Conservation (phyloP, 352 stramenopile genomes). For the Peronospora destructor region DNA sequence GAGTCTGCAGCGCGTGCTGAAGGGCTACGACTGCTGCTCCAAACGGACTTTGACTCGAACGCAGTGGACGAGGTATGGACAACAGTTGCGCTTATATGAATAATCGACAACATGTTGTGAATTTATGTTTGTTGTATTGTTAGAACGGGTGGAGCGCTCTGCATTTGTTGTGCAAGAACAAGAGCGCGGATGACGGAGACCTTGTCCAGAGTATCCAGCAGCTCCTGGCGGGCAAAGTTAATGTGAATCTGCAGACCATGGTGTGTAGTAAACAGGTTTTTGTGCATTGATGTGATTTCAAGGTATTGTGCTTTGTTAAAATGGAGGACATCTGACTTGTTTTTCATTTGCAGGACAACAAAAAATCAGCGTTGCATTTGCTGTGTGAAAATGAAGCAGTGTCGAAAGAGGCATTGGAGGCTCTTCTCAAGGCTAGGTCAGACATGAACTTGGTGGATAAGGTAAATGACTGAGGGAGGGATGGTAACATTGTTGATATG, state of each 20-base stretch:
- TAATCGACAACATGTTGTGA: not conserved
- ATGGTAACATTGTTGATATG: not conserved
- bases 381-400: slow-evolving; percentile 67
- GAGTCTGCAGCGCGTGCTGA: slow-evolving; percentile 30
- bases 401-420: slow-evolving; percentile 25
- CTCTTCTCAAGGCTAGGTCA: slow-evolving; percentile 36
- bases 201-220: slow-evolving; percentile 33
- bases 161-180: slow-evolving; percentile 66
- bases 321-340: not conserved
- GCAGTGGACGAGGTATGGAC: slow-evolving; percentile 56
- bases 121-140: not conserved
- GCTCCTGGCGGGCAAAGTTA: slow-evolving; percentile 35
- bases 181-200: slow-evolving; percentile 29
- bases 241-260: slow-evolving; percentile 32
- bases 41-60: slow-evolving; percentile 36
- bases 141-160: slow-evolving; percentile 64
- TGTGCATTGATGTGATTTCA: not conserved
- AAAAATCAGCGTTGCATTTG: slow-evolving; percentile 60
- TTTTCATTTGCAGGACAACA: slow-evolving; percentile 29
- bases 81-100: not conserved
- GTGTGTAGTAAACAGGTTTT: slow-evolving; percentile 15
- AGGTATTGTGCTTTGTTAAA: not conserved
- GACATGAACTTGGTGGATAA: slow-evolving; percentile 44
- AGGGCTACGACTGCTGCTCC: slow-evolving; percentile 37
- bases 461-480: slow-evolving; percentile 12